Conservation (phyloP, 768 basidiomycete genomes). For the Russula ochroleuca region DNA sequence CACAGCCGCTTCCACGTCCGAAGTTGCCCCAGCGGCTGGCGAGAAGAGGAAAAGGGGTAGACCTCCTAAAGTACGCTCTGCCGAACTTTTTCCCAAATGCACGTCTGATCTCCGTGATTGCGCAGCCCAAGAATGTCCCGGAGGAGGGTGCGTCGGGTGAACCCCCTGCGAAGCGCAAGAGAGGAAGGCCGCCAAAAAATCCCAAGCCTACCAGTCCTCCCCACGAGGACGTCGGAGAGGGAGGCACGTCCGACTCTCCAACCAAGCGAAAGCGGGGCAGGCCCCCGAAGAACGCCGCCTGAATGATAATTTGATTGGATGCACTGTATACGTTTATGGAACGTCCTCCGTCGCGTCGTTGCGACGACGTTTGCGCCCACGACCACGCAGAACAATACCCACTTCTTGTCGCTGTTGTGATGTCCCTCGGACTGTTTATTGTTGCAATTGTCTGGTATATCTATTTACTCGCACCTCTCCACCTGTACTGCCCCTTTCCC, state of each 20-base stretch:
- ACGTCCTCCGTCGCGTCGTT: conserved; percentile 27
- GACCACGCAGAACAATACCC: conserved; percentile 37
- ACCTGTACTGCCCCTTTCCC: conserved; percentile 25
- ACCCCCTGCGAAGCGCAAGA: conserved; percentile 52
- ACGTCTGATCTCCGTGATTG: conserved; percentile 15
- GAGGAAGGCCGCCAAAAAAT: conserved; percentile 72
- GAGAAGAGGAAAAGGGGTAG: conserved; percentile 47
- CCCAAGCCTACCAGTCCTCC: conserved; percentile 47
- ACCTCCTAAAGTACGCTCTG: conserved; percentile 45
- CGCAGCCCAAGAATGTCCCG: conserved; percentile 36
- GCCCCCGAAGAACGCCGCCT: conserved; percentile 45
- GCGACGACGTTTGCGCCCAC: conserved; percentile 31
- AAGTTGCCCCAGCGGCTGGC: conserved; percentile 32
- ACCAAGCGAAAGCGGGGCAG: conserved; percentile 69
- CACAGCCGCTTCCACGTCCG: conserved; percentile 32
- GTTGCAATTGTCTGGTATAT: conserved; percentile 25
- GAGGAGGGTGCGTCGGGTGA: conserved; percentile 42
- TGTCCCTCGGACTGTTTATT: conserved; percentile 29
- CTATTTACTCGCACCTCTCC: conserved; percentile 23
- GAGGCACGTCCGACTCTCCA: conserved; percentile 45
- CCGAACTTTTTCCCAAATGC: not conserved
- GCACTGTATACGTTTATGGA: conserved; percentile 34
- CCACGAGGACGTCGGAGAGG: conserved; percentile 38
- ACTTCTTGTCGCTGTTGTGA: conserved; percentile 35
- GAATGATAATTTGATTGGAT: conserved; percentile 30